Evolutionary conservation across 2,329 filamentous ascomycete genomes (phyloP).

Genomic region (Monosporascus sp.): DNA sequence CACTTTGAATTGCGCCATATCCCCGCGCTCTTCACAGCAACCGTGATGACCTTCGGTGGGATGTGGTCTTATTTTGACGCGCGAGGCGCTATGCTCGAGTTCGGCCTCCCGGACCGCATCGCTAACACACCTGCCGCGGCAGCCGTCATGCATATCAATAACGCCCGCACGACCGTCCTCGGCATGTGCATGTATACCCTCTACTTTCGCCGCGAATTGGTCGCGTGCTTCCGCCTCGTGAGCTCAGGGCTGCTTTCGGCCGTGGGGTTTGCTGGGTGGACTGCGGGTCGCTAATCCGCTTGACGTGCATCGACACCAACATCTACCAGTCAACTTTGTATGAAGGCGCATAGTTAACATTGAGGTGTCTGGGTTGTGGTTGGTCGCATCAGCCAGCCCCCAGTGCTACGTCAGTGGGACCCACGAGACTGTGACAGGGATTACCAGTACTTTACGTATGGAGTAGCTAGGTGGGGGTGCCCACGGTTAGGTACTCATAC

Average conservation of each 20-base stretch:
- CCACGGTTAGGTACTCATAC: no score
- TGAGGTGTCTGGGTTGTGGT: no score
- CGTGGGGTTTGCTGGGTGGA: slow-evolving; percentile 8
- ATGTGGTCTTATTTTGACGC: slow-evolving; percentile 18
- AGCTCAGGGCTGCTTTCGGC: slow-evolving; percentile 11
- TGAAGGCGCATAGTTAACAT: no score
- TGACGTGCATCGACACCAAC: background rate
- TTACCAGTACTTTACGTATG: background rate
- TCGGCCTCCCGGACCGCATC: slow-evolving; percentile 18
- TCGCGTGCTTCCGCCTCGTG: slow-evolving; percentile 14
- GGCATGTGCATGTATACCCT: slow-evolving; percentile 15
- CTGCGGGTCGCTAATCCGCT: background rate
- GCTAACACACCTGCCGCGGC: slow-evolving; percentile 12
- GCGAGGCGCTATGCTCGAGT: slow-evolving; percentile 18
- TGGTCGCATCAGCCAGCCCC: no score
- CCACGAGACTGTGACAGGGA: background rate
- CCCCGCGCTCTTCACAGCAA: slow-evolving; percentile 8
- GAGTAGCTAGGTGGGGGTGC: background rate
- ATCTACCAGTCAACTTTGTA: background rate
- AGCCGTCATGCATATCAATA: slow-evolving; percentile 16
- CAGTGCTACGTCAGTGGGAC: no score
- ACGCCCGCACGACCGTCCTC: slow-evolving; percentile 17
- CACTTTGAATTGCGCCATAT: slow-evolving; percentile 8
- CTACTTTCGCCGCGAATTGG: slow-evolving; percentile 15
- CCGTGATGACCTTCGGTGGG: slow-evolving; percentile 21